These are phyloP conservation scores for Helminthosporium solani DNA, from an alignment of 2,329 filamentous ascomycete genomes.

Conservation along the genomic window DNA sequence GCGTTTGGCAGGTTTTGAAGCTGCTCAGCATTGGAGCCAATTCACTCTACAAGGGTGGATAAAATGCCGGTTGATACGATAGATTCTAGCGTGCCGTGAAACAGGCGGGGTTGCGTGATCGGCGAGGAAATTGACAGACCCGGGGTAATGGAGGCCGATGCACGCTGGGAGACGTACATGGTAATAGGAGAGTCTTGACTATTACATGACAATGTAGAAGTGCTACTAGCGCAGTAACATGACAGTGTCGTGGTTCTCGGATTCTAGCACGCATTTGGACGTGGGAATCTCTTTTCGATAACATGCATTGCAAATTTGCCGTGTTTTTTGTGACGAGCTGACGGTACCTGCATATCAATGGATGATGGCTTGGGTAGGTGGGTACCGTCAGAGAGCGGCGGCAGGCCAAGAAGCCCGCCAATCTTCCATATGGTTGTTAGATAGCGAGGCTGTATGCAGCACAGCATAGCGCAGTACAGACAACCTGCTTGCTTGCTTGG, in stretches of 20 bases:
- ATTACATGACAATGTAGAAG: too few species aligned
- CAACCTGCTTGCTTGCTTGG: not conserved
- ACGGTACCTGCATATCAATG: too few species aligned
- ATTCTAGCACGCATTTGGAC: too few species aligned
- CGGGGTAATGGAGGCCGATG: conserved; percentile 18
- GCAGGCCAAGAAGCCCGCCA: not conserved
- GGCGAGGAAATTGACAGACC: not conserved
- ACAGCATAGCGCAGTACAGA: not conserved
- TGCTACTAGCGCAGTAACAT: too few species aligned
- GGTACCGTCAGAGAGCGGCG: not conserved
- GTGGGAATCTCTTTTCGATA: too few species aligned
- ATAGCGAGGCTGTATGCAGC: not conserved
- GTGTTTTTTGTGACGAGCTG: too few species aligned
- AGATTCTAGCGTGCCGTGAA: conserved; percentile 10
- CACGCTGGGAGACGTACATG: too few species aligned
- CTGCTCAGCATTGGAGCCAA: conserved; percentile 4
- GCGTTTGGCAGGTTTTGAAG: not conserved
- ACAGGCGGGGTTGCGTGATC: conserved; percentile 21
- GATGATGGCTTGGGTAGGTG: too few species aligned
- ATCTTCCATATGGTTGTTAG: not conserved
- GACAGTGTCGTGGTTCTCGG: too few species aligned
- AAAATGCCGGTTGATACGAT: conserved; percentile 30
- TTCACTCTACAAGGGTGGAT: conserved; percentile 21
- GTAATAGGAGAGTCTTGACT: too few species aligned
- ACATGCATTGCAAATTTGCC: too few species aligned